phyloP scores from a whole-genome alignment of 1,284 basidiomycete genomes.

The Limonomyces culmigenus region DNA sequence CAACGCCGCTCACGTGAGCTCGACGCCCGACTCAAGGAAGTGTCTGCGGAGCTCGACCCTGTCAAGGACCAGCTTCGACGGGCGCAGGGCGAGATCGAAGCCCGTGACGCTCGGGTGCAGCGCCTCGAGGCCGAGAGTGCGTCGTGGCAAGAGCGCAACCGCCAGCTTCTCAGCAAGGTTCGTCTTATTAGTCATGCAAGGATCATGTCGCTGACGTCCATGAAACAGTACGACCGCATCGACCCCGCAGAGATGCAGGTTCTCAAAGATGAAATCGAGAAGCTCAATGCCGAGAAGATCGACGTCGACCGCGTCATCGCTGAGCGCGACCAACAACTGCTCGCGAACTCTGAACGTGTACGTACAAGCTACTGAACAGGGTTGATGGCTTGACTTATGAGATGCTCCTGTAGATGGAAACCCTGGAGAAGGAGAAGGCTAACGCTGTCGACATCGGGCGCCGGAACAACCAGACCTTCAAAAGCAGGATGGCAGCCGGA shows the following conservation, averaged over 20 bases:
- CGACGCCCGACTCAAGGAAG: conserved; percentile 41
- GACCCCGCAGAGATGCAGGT: conserved; percentile 78
- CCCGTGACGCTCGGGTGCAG: conserved; percentile 49
- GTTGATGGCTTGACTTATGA: neutral
- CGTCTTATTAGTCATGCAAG: conserved; percentile 2
- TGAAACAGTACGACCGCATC: conserved; percentile 63
- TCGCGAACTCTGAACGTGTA: neutral
- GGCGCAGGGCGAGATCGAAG: conserved; percentile 60
- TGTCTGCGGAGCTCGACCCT: conserved; percentile 57
- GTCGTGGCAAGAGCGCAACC: conserved; percentile 75
- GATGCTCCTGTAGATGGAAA: neutral
- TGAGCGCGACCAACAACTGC: neutral
- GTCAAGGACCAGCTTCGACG: conserved; percentile 54
- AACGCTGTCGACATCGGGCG: conserved; percentile 14
- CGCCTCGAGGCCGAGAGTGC: conserved; percentile 67
- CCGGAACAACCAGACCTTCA: conserved; percentile 17
- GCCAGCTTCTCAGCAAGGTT: conserved; percentile 68
- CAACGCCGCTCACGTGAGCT: conserved; percentile 49
- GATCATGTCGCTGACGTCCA: neutral
- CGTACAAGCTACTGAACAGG: neutral
- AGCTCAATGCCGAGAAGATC: conserved; percentile 26
- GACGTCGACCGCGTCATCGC: conserved; percentile 12
- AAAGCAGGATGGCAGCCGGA: conserved; percentile 14
- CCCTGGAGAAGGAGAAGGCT: conserved; percentile 6
- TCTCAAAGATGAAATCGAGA: conserved; percentile 56